Percentiles rank a stretch among this genome's conserved stretches.
Evolutionary conservation across 441 rosid species (phyloP).

Genomic region (Daphne laureola): DNA sequence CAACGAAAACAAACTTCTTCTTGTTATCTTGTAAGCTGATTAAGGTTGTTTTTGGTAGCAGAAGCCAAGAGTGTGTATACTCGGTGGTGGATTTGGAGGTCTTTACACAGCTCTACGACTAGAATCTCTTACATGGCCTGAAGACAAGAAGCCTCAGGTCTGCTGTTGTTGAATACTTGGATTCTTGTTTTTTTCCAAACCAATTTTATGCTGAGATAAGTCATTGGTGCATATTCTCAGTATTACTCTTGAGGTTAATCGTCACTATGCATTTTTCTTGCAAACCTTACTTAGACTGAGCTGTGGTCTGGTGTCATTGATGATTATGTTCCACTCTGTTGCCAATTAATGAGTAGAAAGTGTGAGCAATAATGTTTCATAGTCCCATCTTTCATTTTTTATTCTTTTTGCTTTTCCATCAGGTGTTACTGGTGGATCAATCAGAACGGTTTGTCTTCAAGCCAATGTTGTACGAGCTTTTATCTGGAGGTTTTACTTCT

Average conservation of each 20-base stretch:
- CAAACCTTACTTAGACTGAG: too few species aligned
- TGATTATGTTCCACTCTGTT: too few species aligned
- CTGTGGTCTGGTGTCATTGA: too few species aligned
- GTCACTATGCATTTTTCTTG: too few species aligned
- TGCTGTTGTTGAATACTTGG: slow-evolving; percentile 4
- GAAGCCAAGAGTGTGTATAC: slow-evolving; percentile 79
- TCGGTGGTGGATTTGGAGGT: slow-evolving; percentile 98
- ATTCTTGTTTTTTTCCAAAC: not conserved
- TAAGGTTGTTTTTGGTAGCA: slow-evolving; percentile 22
- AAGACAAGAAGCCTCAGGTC: slow-evolving; percentile 84
- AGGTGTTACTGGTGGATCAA: slow-evolving; percentile 89
- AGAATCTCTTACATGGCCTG: slow-evolving; percentile 83
- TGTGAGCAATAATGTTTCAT: too few species aligned
- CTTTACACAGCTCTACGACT: slow-evolving; percentile 84
- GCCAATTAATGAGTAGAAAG: too few species aligned
- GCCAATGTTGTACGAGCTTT: slow-evolving; percentile 93
- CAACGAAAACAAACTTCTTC: not conserved
- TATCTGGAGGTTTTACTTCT: slow-evolving; percentile 64
- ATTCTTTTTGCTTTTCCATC: slow-evolving; percentile 7
- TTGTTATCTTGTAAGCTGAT: slow-evolving; percentile 1
- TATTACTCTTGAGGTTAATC: too few species aligned
- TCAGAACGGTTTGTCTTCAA: slow-evolving; percentile 91
- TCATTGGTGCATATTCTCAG: too few species aligned
- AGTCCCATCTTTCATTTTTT: too few species aligned
- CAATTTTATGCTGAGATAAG: too few species aligned